Evolutionary conservation across 1,284 basidiomycete species (phyloP).

Genomic region (Amylostereum areolatum): DNA sequence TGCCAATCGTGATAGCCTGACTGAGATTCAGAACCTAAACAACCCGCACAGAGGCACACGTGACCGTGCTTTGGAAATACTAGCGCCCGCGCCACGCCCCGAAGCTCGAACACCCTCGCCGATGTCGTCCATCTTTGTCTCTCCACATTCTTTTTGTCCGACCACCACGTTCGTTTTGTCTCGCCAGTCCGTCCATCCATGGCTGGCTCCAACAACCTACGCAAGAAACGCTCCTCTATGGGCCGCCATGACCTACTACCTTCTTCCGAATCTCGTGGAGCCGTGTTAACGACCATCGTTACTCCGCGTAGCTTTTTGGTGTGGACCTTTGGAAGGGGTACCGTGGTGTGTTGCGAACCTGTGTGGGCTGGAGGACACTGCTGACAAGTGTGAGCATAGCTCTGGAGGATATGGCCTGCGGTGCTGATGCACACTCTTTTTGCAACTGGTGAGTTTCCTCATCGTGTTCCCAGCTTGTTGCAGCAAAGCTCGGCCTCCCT

Average conservation of each 20-base stretch:
- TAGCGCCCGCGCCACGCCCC: too few species aligned
- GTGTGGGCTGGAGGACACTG: constrained; percentile 12
- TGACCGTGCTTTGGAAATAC: too few species aligned
- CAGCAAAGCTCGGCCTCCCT: neutral
- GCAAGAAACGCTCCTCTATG: constrained; percentile 16
- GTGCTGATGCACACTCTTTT: constrained; percentile 55
- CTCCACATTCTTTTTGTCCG: too few species aligned
- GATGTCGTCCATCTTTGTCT: too few species aligned
- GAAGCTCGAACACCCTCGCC: too few species aligned
- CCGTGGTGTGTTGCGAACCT: constrained; percentile 34
- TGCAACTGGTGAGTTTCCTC: constrained; percentile 36
- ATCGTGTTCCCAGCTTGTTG: neutral
- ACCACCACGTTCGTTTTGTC: too few species aligned
- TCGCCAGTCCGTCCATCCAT: too few species aligned
- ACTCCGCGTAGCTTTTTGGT: constrained; percentile 29
- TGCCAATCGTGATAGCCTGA: too few species aligned
- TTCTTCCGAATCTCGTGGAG: constrained; percentile 14
- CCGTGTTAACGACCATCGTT: constrained; percentile 11
- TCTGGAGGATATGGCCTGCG: constrained; percentile 65
- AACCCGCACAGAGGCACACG: too few species aligned
- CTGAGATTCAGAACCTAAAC: too few species aligned
- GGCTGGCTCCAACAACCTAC: too few species aligned
- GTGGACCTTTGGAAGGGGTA: constrained; percentile 59
- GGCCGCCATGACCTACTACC: constrained; percentile 23
- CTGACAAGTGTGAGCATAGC: constrained; percentile 24